Percentiles rank a stretch among this genome's conserved stretches.
Conservation (phyloP, 352 stramenopile genomes). For the Phytopythium aichiense region DNA sequence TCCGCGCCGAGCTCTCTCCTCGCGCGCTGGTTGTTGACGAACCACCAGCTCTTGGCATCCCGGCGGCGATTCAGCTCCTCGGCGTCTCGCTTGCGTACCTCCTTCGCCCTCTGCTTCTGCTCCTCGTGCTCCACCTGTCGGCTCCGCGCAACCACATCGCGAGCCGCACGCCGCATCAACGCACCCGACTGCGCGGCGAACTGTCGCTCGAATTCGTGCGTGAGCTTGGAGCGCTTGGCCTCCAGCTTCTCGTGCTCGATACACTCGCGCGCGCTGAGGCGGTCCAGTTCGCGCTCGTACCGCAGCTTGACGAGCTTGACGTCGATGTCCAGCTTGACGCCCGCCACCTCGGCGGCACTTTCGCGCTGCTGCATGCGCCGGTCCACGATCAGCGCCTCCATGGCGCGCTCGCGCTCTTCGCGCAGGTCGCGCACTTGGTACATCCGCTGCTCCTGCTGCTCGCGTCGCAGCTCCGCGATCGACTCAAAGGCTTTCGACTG, state of each 20-base stretch:
- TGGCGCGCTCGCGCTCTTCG: constrained; percentile 60
- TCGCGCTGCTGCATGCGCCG: constrained; percentile 61
- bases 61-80: constrained; percentile 36
- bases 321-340: constrained; percentile 58
- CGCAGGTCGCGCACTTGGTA: constrained; percentile 49
- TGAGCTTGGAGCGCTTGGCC: constrained; percentile 34
- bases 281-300: constrained; percentile 52
- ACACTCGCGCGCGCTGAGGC: constrained; percentile 32
- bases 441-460: constrained; percentile 39
- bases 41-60: constrained; percentile 68
- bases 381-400: constrained; percentile 65
- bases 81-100: constrained; percentile 27
- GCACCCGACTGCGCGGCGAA: constrained; percentile 59
- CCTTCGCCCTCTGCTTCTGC: constrained; percentile 20
- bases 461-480: constrained; percentile 30
- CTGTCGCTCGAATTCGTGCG: constrained; percentile 38
- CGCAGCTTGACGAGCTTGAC: constrained; percentile 62
- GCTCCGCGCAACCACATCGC: constrained; percentile 27
- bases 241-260: constrained; percentile 50
- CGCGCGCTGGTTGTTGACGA: constrained; percentile 48
- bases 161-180: constrained; percentile 60
- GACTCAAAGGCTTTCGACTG: constrained; percentile 21
- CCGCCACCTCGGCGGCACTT: constrained; percentile 45
- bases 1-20: constrained; percentile 28
- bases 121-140: constrained; percentile 12